Evolutionary conservation across 176 grass and related monocot genomes (phyloP).

Genomic region (Stipa capillata): DNA sequence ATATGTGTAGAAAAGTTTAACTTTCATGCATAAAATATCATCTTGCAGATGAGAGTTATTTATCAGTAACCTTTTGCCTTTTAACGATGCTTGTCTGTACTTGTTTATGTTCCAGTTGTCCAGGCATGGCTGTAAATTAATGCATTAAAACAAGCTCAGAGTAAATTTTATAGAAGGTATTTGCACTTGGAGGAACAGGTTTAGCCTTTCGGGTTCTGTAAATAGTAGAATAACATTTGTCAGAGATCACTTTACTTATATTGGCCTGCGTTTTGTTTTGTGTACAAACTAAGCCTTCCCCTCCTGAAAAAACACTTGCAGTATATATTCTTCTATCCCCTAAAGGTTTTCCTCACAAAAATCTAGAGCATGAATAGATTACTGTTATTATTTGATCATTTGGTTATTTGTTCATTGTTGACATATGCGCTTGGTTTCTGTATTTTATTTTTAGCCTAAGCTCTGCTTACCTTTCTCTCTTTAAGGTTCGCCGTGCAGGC

Average conservation of each 20-base stretch:
- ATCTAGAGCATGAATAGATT: not conserved
- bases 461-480: slow-evolving; percentile 17
- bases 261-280: not conserved
- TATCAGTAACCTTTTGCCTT: not conserved
- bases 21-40: not conserved
- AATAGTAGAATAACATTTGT: not conserved
- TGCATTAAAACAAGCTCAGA: not conserved
- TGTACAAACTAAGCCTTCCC: not conserved
- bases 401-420: not conserved
- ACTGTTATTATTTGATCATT: not conserved
- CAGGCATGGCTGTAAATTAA: not conserved
- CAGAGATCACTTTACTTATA: not conserved
- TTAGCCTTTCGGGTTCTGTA: not conserved
- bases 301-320: not conserved
- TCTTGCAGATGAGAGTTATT: not conserved
- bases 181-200: not conserved
- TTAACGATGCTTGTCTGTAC: not conserved
- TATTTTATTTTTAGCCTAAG: not conserved
- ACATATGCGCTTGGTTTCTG: not conserved
- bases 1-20: not conserved
- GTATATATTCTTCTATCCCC: not conserved
- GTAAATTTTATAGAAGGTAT: not conserved
- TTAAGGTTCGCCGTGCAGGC: slow-evolving; percentile 59
- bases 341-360: not conserved
- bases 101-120: not conserved